Conservation (phyloP, 2,329 filamentous ascomycete species). For the Xylaria sp. region DNA sequence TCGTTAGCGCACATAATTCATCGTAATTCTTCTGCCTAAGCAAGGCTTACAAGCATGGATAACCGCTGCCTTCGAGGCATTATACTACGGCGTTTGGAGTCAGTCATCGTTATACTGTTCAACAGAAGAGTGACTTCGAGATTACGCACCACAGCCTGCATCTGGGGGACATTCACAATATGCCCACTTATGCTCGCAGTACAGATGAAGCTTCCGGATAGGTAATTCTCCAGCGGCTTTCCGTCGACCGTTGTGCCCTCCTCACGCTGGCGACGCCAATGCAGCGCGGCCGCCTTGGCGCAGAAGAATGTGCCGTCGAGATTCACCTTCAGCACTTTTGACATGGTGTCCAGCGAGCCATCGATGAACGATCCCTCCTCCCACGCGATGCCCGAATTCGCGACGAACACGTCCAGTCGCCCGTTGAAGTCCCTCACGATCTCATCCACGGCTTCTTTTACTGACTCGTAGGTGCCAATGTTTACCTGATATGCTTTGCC, state of each 20-base stretch:
- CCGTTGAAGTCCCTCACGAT: constrained; percentile 75
- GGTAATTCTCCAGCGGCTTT: constrained; percentile 68
- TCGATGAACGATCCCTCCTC: constrained; percentile 74
- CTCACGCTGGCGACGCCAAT: constrained; percentile 76
- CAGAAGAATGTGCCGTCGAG: constrained; percentile 83
- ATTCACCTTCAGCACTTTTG: constrained; percentile 75
- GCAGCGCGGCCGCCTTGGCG: constrained; percentile 73
- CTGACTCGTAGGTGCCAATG: constrained; percentile 63
- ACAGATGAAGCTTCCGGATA: constrained; percentile 76
- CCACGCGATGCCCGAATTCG: constrained; percentile 82
- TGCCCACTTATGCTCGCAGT: constrained; percentile 83
- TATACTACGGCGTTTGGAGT: constrained; percentile 58
- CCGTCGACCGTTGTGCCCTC: constrained; percentile 72
- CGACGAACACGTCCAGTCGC: constrained; percentile 80
- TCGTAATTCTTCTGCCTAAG: background rate
- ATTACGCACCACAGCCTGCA: constrained; percentile 65
- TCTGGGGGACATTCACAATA: constrained; percentile 80
- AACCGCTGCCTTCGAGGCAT: constrained; percentile 74
- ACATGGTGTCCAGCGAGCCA: constrained; percentile 71
- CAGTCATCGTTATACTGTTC: background rate
- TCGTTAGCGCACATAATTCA: background rate
- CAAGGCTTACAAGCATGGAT: constrained; percentile 63
- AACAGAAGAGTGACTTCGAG: too few relatives aligned
- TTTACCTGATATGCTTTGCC: constrained; percentile 72
- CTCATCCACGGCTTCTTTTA: constrained; percentile 61